Conservation (phyloP, 2,329 filamentous ascomycete species). For the Aaosphaeria pasadenensis region DNA sequence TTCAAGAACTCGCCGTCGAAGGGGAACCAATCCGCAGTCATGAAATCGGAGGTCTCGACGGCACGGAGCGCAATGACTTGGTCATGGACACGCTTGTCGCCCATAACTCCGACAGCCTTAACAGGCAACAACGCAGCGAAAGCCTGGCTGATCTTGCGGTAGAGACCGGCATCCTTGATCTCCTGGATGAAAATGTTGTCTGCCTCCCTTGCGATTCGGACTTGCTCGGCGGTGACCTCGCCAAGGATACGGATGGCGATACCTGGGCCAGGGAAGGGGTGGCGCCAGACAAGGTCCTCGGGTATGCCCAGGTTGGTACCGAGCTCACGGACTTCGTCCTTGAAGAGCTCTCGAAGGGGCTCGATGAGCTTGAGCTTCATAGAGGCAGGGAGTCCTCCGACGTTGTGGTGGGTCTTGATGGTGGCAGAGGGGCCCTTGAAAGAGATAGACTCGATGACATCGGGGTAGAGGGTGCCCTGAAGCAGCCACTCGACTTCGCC, state of each 20-base stretch:
- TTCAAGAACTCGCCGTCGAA: slow-evolving; percentile 66
- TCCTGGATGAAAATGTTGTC: slow-evolving; percentile 76
- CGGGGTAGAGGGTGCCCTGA: slow-evolving; percentile 80
- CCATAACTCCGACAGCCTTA: slow-evolving; percentile 65
- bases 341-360: slow-evolving; percentile 76
- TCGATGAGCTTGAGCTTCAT: slow-evolving; percentile 72
- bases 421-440: slow-evolving; percentile 70
- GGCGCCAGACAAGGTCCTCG: slow-evolving; percentile 73
- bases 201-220: slow-evolving; percentile 74
- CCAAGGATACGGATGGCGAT: slow-evolving; percentile 80
- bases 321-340: slow-evolving; percentile 73
- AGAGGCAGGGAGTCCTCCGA: slow-evolving; percentile 63
- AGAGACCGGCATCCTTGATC: slow-evolving; percentile 70
- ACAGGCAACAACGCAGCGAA: slow-evolving; percentile 66
- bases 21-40: slow-evolving; percentile 69
- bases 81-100: slow-evolving; percentile 66
- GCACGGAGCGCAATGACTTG: slow-evolving; percentile 62
- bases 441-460: slow-evolving; percentile 68
- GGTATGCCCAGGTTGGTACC: slow-evolving; percentile 69
- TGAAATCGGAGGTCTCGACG: slow-evolving; percentile 66
- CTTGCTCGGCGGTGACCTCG: slow-evolving; percentile 75
- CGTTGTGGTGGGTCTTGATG: slow-evolving; percentile 74
- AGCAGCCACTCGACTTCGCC: slow-evolving; percentile 83
- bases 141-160: slow-evolving; percentile 68
- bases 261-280: slow-evolving; percentile 73